Conservation (phyloP, 192 early-diverging fungal genomes). For the Diversispora eburnea region DNA sequence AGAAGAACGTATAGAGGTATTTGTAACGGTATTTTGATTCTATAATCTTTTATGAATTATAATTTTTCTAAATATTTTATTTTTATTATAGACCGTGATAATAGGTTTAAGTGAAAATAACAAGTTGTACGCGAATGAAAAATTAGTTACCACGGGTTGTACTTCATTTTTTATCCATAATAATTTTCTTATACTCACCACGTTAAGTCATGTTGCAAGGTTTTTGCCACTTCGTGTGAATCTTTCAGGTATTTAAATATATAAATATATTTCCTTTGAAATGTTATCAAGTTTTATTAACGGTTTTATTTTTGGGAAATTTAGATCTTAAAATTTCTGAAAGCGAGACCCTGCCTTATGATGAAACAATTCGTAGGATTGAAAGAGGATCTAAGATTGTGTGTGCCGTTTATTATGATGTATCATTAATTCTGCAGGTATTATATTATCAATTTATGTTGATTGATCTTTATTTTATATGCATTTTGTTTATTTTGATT, state of each 20-base stretch:
- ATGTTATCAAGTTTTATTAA: background rate
- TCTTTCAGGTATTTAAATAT: background rate
- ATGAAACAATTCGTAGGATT: conserved; percentile 71
- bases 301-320: conserved; percentile 23
- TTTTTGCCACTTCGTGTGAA: conserved; percentile 51
- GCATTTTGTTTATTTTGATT: background rate
- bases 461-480: background rate
- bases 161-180: conserved; percentile 84
- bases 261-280: background rate
- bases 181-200: conserved; percentile 82
- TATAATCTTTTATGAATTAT: background rate
- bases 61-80: background rate
- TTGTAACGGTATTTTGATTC: background rate
- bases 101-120: conserved; percentile 76
- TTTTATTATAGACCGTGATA: conserved; percentile 42
- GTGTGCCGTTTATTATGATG: conserved; percentile 62
- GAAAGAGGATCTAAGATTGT: conserved; percentile 92
- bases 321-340: conserved; percentile 46
- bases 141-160: conserved; percentile 67
- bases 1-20: conserved; percentile 30
- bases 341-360: conserved; percentile 47
- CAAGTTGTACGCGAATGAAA: conserved; percentile 77
- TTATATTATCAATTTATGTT: background rate
- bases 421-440: conserved; percentile 70
- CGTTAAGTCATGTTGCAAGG: conserved; percentile 71